phyloP scores from a whole-genome alignment of 768 basidiomycete genomes.

The Xanthoconium purpureum region DNA sequence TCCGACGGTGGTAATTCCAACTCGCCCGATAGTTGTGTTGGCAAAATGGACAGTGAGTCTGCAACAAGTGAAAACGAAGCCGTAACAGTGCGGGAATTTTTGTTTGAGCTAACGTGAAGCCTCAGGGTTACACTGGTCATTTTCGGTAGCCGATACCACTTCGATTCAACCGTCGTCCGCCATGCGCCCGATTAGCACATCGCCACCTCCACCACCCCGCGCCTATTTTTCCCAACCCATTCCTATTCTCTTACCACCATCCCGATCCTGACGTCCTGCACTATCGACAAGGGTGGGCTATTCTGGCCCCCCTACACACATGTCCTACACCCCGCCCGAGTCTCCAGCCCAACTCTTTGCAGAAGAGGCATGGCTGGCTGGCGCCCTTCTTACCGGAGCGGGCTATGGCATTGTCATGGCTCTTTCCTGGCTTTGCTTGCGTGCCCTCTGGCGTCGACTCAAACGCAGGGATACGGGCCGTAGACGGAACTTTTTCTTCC shows the following conservation, averaged over 20 bases:
- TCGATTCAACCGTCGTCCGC: neutral
- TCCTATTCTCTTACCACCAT: neutral
- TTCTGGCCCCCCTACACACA: constrained; percentile 3
- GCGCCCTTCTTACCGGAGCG: constrained; percentile 23
- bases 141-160: neutral
- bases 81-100: too few species aligned
- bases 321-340: constrained; percentile 20
- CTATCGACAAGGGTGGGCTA: constrained; percentile 4
- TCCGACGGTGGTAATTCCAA: too few species aligned
- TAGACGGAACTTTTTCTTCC: constrained; percentile 19
- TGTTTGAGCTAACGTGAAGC: too few species aligned
- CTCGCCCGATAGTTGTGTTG: too few species aligned
- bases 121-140: too few species aligned
- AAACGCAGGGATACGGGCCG: constrained; percentile 12
- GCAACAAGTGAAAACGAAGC: too few species aligned
- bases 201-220: constrained; percentile 1
- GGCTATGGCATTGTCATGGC: constrained; percentile 28
- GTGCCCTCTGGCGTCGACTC: constrained; percentile 16
- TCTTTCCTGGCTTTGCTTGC: constrained; percentile 24
- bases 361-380: constrained; percentile 30
- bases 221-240: neutral
- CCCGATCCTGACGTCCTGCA: neutral
- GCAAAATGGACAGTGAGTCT: too few species aligned
- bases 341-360: constrained; percentile 15
- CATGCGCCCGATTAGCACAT: constrained; percentile 1